Conservation (phyloP, 495 filamentous ascomycete genomes). For the Tuber microsphaerosporum region DNA sequence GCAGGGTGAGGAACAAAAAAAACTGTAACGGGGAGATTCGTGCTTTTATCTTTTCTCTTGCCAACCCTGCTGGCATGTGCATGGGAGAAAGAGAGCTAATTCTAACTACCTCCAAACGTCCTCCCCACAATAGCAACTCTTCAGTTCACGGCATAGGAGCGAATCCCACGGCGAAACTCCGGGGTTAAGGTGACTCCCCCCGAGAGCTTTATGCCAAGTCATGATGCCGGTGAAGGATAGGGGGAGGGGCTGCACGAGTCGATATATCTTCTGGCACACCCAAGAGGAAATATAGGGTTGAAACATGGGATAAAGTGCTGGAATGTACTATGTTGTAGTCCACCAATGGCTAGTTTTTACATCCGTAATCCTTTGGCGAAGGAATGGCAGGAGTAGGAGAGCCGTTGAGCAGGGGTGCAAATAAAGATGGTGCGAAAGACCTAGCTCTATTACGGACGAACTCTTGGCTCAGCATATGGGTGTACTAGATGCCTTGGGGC, state of each 20-base stretch:
- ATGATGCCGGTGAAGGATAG: constrained; percentile 5
- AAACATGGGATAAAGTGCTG: constrained; percentile 9
- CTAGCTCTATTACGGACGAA: background rate
- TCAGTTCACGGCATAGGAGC: background rate
- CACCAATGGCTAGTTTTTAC: background rate
- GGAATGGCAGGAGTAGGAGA: background rate
- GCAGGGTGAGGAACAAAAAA: background rate
- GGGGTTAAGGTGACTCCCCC: constrained; percentile 16
- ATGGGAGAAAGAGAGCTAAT: background rate
- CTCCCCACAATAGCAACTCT: constrained; percentile 1
- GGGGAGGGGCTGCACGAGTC: background rate
- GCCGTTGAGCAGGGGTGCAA: background rate
- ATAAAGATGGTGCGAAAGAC: background rate
- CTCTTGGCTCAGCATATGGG: background rate
- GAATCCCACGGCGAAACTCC: constrained; percentile 14
- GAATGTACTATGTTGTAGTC: background rate
- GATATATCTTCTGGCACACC: background rate
- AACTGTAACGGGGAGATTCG: background rate
- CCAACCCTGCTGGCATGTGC: background rate
- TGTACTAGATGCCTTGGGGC: background rate
- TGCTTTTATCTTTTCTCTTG: constrained; percentile 8
- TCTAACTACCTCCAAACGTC: background rate
- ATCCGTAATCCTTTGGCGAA: background rate
- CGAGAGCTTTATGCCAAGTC: constrained; percentile 2
- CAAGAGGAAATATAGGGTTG: background rate